Evolutionary conservation across 345 rosid species (phyloP).

Genomic region (Ceriops zippeliana): DNA sequence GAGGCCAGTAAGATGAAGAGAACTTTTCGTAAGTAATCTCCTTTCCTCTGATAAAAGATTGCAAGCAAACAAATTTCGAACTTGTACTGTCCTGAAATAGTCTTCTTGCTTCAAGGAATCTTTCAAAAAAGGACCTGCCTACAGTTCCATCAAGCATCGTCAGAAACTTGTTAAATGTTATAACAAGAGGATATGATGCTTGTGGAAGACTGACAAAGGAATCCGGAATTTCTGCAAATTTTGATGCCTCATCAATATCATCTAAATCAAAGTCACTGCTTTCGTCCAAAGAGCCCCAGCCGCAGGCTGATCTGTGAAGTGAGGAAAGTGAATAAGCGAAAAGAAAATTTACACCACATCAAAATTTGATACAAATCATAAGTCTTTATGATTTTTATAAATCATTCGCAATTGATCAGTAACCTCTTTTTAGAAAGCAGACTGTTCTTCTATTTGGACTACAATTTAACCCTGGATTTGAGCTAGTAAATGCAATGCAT

Average conservation of each 20-base stretch:
- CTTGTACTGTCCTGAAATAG: slow-evolving; percentile 12
- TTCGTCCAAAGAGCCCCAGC: slow-evolving; percentile 22
- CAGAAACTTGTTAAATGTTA: slow-evolving; percentile 50
- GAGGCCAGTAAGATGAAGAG: slow-evolving; percentile 48
- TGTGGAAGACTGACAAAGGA: slow-evolving; percentile 35
- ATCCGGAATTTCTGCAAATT: slow-evolving; percentile 43
- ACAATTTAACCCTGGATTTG: too few species aligned
- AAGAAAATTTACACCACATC: not conserved
- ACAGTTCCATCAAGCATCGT: slow-evolving; percentile 57
- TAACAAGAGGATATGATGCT: slow-evolving; percentile 40
- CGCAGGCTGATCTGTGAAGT: slow-evolving; percentile 32
- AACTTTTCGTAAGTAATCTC: slow-evolving; percentile 50
- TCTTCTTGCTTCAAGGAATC: slow-evolving; percentile 36
- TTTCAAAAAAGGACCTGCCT: slow-evolving; percentile 45
- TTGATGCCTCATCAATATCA: slow-evolving; percentile 28
- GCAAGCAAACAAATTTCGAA: slow-evolving; percentile 23
- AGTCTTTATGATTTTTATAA: too few species aligned
- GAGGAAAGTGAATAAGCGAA: not conserved
- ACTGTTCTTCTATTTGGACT: too few species aligned
- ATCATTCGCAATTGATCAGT: too few species aligned
- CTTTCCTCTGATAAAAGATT: slow-evolving; percentile 34
- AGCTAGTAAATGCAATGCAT: too few species aligned
- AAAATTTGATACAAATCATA: too few species aligned
- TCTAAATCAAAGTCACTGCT: slow-evolving; percentile 23
- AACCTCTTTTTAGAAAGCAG: too few species aligned